Evolutionary conservation across 352 stramenopile genomes (phyloP), one percentile per base, ranked within the genome.

Genomic region (Globisporangium orthogonon): DNA sequence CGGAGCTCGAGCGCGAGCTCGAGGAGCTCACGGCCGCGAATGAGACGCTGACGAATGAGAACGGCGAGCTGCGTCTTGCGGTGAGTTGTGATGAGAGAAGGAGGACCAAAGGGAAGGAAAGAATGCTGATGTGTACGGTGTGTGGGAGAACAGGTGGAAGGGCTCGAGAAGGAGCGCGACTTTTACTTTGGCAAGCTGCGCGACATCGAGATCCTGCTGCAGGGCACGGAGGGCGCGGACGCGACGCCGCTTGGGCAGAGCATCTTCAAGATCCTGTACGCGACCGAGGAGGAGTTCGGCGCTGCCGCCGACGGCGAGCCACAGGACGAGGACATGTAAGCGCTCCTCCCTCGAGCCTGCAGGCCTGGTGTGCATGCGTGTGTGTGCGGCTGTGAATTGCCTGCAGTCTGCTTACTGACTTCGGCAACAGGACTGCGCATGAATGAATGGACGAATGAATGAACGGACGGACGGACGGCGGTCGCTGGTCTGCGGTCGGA

Each of bases 171-270:
- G 58, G 96, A 99, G 70, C 79, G 96, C 9, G 96, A 99, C 63
- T 99, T 99, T 68, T 99, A 99, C 73, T 99, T 99, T 72, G 85
- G 97, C 51, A 99, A 99, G 74, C 81, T 99, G 33, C 84, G 96
- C 50, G 90, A 98, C 61, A 93, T 99, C 52, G 97, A 99, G 74
- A 87, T 98, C 18, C 87, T 98, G 73, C 76, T 99, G 44, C 86
- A 95, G 60, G 63, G 71, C n/a, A 60, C 71, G 23, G 76, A 88
- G 43, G 78, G 86, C 48, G 54, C 40, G 11, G 81, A 91, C 44
- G 51, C 67, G 49, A 86, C 74, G 45, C 74, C 80, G 28, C 47
- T 91, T 35, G 81, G 68, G 4, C 82, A 90, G 62, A 55, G 58
- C n/a, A 71, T 95, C 45, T 93, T 93, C 64, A 87, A 95, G 65